phyloP scores from a whole-genome alignment of 2,329 filamentous ascomycete genomes.

The Penicillium concentricum region DNA sequence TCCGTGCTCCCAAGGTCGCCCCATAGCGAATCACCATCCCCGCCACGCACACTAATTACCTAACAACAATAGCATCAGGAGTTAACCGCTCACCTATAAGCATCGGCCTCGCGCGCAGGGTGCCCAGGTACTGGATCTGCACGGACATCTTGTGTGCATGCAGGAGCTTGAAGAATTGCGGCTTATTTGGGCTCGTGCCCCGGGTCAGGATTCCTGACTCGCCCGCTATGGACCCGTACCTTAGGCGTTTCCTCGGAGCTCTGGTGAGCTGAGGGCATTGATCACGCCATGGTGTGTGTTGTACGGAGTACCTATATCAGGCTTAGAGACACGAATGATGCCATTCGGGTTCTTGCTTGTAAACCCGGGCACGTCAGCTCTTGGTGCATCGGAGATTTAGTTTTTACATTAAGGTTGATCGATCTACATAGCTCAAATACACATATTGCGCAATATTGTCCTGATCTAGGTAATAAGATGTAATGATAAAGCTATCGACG shows the following conservation, averaged over 20 bases:
- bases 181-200: slow-evolving; percentile 1
- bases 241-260: background rate
- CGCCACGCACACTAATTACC: slow-evolving; percentile 30
- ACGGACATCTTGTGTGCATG: background rate
- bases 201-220: background rate
- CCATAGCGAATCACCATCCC: slow-evolving; percentile 26
- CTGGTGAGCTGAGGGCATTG: background rate
- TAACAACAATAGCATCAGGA: slow-evolving; percentile 24
- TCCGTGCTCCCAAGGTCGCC: slow-evolving; percentile 19
- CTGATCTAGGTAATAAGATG: background rate
- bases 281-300: slow-evolving; percentile 8
- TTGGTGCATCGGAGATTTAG: background rate
- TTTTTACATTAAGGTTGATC: background rate
- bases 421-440: background rate
- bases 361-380: background rate
- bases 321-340: background rate
- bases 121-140: slow-evolving; percentile 13
- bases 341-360: background rate
- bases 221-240: background rate
- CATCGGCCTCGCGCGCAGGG: slow-evolving; percentile 3
- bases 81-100: slow-evolving; percentile 11
- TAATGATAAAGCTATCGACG: background rate
- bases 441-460: background rate
- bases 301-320: background rate
- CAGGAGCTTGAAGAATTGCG: slow-evolving; percentile 4